phyloP scores from a whole-genome alignment of 441 rosid genomes.

The Eugenia klotzschiana region DNA sequence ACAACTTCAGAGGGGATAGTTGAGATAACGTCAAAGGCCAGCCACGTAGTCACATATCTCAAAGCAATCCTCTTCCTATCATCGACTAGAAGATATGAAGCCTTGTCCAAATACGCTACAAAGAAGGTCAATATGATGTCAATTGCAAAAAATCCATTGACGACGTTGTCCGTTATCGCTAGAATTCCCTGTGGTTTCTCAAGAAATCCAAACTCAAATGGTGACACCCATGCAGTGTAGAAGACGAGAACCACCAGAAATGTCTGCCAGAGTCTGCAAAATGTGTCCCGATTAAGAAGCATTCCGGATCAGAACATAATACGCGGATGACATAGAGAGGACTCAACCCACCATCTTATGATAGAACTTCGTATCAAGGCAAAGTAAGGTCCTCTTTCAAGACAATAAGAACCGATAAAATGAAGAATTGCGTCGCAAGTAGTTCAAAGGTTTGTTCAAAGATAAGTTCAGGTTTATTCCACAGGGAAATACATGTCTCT shows the following conservation, averaged over 20 bases:
- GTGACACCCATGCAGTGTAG: constrained; percentile 87
- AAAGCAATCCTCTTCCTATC: constrained; percentile 45
- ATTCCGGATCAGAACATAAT: not conserved
- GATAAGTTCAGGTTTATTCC: not conserved
- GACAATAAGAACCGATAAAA: not conserved
- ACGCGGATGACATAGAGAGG: not conserved
- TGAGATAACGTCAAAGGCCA: constrained; percentile 53
- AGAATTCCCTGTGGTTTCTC: constrained; percentile 27
- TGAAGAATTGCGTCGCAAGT: not conserved
- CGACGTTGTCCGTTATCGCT: constrained; percentile 42
- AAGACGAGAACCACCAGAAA: constrained; percentile 59
- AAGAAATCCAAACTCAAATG: constrained; percentile 71
- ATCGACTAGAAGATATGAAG: constrained; percentile 51
- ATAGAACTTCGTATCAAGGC: not conserved
- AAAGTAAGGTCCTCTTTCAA: not conserved
- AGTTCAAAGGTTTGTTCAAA: not conserved
- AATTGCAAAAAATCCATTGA: constrained; percentile 46
- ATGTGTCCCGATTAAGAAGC: not conserved
- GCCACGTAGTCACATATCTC: constrained; percentile 43
- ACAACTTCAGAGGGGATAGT: constrained; percentile 57
- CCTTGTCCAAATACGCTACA: constrained; percentile 66
- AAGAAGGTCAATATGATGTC: constrained; percentile 75
- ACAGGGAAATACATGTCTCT: not conserved
- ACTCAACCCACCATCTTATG: not conserved
- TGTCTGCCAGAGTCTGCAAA: constrained; percentile 57